Evolutionary conservation across 768 basidiomycete species (phyloP).

Genomic region (Suillus occidentalis): DNA sequence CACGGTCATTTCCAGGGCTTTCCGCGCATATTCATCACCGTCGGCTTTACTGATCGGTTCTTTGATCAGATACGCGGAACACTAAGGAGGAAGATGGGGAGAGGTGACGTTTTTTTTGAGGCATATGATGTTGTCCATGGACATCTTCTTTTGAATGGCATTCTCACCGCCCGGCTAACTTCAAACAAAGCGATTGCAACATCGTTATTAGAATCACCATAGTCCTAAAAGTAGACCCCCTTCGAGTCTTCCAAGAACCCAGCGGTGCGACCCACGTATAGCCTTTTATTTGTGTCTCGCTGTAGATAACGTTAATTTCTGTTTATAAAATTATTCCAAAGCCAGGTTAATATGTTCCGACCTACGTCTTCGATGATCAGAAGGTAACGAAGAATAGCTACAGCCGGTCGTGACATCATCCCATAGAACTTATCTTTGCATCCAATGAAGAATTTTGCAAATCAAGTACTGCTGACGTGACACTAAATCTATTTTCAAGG

Average conservation of each 20-base stretch:
- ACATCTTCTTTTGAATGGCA: slow-evolving; percentile 46
- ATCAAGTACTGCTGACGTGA: background rate
- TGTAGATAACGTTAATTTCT: background rate
- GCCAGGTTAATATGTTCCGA: background rate
- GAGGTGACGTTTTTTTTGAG: slow-evolving; percentile 42
- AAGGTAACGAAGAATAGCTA: background rate
- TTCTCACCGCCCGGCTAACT: slow-evolving; percentile 49
- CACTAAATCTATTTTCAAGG: background rate
- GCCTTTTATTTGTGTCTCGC: background rate
- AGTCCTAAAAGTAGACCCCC: background rate
- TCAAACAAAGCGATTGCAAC: slow-evolving; percentile 45
- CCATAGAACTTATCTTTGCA: background rate
- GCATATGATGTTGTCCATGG: slow-evolving; percentile 55
- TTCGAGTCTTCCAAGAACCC: too few species aligned
- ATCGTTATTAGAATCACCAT: slow-evolving; percentile 34
- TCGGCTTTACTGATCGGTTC: slow-evolving; percentile 58
- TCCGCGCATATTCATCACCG: slow-evolving; percentile 59
- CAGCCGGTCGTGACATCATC: background rate
- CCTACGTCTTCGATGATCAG: background rate
- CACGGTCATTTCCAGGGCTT: slow-evolving; percentile 51
- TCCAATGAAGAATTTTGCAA: background rate
- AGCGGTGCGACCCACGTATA: too few species aligned
- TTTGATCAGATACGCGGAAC: slow-evolving; percentile 47
- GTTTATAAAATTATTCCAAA: background rate
- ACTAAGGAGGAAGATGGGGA: slow-evolving; percentile 45